Evolutionary conservation across 352 stramenopile genomes (phyloP).

Genomic region (Bremia lactucae): DNA sequence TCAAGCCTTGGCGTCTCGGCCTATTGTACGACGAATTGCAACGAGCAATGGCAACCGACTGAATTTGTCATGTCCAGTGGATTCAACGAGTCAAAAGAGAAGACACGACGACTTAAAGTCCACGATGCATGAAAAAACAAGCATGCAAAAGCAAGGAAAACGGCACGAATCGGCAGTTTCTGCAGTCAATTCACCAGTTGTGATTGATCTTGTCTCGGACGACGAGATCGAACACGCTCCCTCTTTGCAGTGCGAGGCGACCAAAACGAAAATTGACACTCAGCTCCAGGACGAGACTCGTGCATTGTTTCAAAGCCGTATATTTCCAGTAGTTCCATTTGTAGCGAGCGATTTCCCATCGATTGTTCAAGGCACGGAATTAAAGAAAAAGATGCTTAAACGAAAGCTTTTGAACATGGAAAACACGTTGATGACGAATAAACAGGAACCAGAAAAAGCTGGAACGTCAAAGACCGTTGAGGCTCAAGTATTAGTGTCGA

Average conservation of each 20-base stretch:
- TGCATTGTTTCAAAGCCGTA: conserved; percentile 15
- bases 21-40: conserved; percentile 2
- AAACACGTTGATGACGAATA: not conserved
- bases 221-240: conserved; percentile 7
- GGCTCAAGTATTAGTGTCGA: not conserved
- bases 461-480: not conserved
- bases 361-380: conserved; percentile 3
- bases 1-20: conserved; percentile 3
- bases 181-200: conserved; percentile 4
- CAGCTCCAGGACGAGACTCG: too few relatives aligned
- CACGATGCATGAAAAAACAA: conserved; percentile 2
- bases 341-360: conserved; percentile 26
- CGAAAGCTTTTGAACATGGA: not conserved
- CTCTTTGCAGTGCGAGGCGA: conserved; percentile 3
- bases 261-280: not conserved
- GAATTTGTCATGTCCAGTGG: not conserved
- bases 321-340: conserved; percentile 20
- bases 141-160: not conserved
- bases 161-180: not conserved
- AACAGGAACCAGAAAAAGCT: not conserved
- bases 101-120: conserved; percentile 2
- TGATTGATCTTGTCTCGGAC: conserved; percentile 20
- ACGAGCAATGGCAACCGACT: not conserved
- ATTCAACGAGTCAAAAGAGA: conserved; percentile 9
- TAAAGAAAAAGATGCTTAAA: conserved; percentile 10